Evolutionary conservation across 768 basidiomycete genomes (phyloP), one percentile per base, ranked within the genome.

Genomic region (Mycena polygramma): DNA sequence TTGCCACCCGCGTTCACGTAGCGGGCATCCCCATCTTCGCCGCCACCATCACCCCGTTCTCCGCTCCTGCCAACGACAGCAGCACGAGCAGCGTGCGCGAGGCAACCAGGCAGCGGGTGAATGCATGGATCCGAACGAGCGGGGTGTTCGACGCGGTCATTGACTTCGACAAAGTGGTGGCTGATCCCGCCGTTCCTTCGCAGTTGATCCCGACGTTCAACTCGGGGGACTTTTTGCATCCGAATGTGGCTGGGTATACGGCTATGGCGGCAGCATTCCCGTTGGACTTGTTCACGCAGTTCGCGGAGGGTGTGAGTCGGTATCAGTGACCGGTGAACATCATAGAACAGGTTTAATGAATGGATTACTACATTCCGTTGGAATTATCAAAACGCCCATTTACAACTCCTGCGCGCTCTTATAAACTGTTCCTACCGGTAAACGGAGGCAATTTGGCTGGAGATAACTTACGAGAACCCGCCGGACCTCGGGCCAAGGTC

Each of bases 31-130:
- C 84, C 26, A 78, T 87, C 41, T 86, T 86, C 75, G 86, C 78
- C 1, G 84, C 84, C 24, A 88, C 87, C 2, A 87, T 88, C 74
- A 87, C 86, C 41, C 86, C 86, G 4, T 85, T 87, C n/a, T n/a
- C n/a, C n/a, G n/a, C n/a, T n/a, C n/a, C n/a, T 52, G 75, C 76
- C 70, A 74, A 77, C 22, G 75, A 75, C 26, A 82, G 81, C 64
- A 85, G 85, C 75, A 80, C 80, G 36, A 78, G 79, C 74, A 78
- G 82, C 14, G 75, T 77, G 45, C 78, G 83, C 53, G 86, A 87
- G 75, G 76, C 73, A 45, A 83, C 83, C 46, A 73, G 86, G 48
- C 81, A 83, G 77, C 73, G 79, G 35, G 80, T 87, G 30, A 87
- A 88, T 72, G 72, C 68, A 1, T 87, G 79, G 76, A 86, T 88